Percentiles rank a stretch among this genome's conserved stretches.
phyloP scores from a whole-genome alignment of 1,139 yeast species.

The Lodderomyces orthopsilosis region DNA sequence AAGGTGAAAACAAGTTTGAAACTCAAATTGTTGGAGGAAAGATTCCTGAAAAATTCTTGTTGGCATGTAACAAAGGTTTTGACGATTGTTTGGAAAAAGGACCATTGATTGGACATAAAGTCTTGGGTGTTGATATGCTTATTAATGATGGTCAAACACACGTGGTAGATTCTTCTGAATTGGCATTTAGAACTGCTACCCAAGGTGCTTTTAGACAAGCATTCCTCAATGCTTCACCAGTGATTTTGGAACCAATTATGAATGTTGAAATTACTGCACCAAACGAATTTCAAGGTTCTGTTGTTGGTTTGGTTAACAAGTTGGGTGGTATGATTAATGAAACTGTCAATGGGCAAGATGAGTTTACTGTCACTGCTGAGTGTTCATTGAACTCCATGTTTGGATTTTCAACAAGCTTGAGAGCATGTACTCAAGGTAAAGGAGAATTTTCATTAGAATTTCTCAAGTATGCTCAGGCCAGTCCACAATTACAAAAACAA shows the following conservation, averaged over 20 bases:
- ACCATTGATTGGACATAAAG: conserved; percentile 92
- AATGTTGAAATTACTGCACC: conserved; percentile 91
- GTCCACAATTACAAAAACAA: conserved; percentile 88
- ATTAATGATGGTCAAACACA: conserved; percentile 97
- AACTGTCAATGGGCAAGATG: conserved; percentile 92
- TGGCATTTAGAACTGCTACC: conserved; percentile 92
- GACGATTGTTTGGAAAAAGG: conserved; percentile 96
- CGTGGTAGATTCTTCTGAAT: conserved; percentile 94
- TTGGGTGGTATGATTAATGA: conserved; percentile 90
- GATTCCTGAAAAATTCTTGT: conserved; percentile 89
- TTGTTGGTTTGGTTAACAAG: conserved; percentile 88
- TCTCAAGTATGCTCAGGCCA: conserved; percentile 85
- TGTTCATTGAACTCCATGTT: conserved; percentile 94
- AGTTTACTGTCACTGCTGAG: conserved; percentile 89
- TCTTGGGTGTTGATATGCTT: conserved; percentile 88
- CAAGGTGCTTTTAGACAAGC: conserved; percentile 91
- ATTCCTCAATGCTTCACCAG: conserved; percentile 79
- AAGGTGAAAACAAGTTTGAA: conserved; percentile 69
- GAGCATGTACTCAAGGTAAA: conserved; percentile 98
- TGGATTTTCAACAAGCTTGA: conserved; percentile 90
- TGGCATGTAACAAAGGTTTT: conserved; percentile 95
- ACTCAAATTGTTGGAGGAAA: conserved; percentile 95
- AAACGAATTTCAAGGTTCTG: conserved; percentile 90
- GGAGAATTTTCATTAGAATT: conserved; percentile 97
- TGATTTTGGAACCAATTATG: conserved; percentile 95